Conservation (phyloP, 805 yeast species). For the Jamesozyma gamospora region DNA sequence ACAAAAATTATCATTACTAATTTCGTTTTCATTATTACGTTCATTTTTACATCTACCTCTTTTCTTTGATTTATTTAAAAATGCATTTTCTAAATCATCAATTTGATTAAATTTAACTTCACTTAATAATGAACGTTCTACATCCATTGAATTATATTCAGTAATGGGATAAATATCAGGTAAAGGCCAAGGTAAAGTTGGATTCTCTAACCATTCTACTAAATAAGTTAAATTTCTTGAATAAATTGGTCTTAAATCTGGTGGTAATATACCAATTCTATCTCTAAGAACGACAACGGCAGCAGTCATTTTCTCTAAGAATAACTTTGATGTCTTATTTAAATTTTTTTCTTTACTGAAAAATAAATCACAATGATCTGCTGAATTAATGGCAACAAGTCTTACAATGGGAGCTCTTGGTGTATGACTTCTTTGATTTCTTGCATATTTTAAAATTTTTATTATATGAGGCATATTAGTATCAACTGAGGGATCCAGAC, state of each 20-base stretch:
- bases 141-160: slow-evolving; percentile 58
- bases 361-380: slow-evolving; percentile 66
- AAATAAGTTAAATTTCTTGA: slow-evolving; percentile 55
- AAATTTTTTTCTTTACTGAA: slow-evolving; percentile 32
- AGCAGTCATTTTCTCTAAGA: slow-evolving; percentile 61
- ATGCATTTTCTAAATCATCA: slow-evolving; percentile 35
- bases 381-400: slow-evolving; percentile 66
- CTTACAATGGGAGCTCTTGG: slow-evolving; percentile 48
- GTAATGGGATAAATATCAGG: slow-evolving; percentile 63
- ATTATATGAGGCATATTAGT: slow-evolving; percentile 28
- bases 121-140: slow-evolving; percentile 64
- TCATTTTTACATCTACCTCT: slow-evolving; percentile 17
- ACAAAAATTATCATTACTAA: slow-evolving; percentile 1
- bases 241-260: slow-evolving; percentile 68
- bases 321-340: slow-evolving; percentile 30
- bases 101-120: slow-evolving; percentile 53
- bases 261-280: slow-evolving; percentile 71
- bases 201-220: slow-evolving; percentile 47
- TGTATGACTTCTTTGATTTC: slow-evolving; percentile 20
- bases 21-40: slow-evolving; percentile 5
- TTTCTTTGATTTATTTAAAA: slow-evolving; percentile 16
- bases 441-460: slow-evolving; percentile 20
- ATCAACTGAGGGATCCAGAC: slow-evolving; percentile 55
- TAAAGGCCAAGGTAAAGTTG: slow-evolving; percentile 55
- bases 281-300: slow-evolving; percentile 77